A percentile compares a stretch with the other conserved stretches of the same genome.
Conservation (phyloP, 805 yeast genomes). For the Candida lessepsii region DNA sequence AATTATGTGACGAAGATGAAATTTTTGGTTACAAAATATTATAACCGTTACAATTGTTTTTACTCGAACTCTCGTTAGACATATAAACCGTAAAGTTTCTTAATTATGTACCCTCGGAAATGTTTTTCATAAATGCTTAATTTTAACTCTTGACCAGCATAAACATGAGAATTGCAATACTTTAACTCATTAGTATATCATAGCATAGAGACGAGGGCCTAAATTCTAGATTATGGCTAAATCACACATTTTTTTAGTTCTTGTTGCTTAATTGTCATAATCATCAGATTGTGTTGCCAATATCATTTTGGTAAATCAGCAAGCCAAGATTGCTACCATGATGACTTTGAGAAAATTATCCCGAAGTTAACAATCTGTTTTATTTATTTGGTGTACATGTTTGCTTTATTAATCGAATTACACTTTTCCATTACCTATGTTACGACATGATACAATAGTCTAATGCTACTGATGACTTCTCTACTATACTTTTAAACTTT, state of each 20-base stretch:
- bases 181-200: no score
- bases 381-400: no score
- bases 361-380: no score
- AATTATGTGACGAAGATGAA: conserved; percentile 2
- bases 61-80: not conserved
- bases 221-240: no score
- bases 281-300: not conserved
- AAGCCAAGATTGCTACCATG: conserved; percentile 4
- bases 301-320: not conserved
- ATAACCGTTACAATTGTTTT: not conserved
- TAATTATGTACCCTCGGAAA: not conserved
- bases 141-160: no score
- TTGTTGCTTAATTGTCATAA: no score
- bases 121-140: no score
- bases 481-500: no score
- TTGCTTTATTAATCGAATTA: not conserved
- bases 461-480: no score
- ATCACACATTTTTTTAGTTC: no score
- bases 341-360: not conserved
- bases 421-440: not conserved
- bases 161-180: no score
- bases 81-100: not conserved
- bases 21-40: conserved; percentile 3
- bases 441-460: conserved; percentile 1
- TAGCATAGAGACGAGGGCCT: no score